These are phyloP conservation scores for Trapa bicornis DNA, from an alignment of 345 rosid genomes.

Conservation along the genomic window DNA sequence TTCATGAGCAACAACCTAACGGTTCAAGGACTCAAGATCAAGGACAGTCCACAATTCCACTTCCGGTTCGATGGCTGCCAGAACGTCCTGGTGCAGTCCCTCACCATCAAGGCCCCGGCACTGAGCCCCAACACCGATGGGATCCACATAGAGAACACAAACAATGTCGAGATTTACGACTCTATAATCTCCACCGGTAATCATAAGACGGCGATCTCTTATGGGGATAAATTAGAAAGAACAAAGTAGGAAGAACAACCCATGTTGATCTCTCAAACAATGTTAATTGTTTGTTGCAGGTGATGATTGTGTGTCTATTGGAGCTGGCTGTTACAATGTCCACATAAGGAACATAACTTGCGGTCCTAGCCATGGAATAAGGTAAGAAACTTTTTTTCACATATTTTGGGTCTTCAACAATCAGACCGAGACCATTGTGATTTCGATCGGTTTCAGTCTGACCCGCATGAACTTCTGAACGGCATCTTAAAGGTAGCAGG, in stretches of 20 bases:
- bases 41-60: conserved; percentile 75
- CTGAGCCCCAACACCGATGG: conserved; percentile 92
- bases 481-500: neutral
- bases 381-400: conserved; percentile 24
- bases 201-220: neutral
- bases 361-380: conserved; percentile 96
- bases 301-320: conserved; percentile 92
- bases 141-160: conserved; percentile 61
- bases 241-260: neutral
- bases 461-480: neutral
- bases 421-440: too few species aligned
- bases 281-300: conserved; percentile 24
- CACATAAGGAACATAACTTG: conserved; percentile 81
- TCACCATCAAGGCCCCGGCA: conserved; percentile 65
- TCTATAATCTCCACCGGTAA: conserved; percentile 78
- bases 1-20: conserved; percentile 64
- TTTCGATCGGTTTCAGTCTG: too few species aligned
- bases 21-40: conserved; percentile 52
- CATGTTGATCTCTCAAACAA: neutral
- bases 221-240: too few species aligned
- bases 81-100: conserved; percentile 32
- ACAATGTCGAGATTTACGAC: conserved; percentile 53
- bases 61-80: conserved; percentile 56
- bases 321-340: conserved; percentile 72
- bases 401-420: too few species aligned